phyloP scores from a whole-genome alignment of 306 rosid genomes.

The Quercus dentata region DNA sequence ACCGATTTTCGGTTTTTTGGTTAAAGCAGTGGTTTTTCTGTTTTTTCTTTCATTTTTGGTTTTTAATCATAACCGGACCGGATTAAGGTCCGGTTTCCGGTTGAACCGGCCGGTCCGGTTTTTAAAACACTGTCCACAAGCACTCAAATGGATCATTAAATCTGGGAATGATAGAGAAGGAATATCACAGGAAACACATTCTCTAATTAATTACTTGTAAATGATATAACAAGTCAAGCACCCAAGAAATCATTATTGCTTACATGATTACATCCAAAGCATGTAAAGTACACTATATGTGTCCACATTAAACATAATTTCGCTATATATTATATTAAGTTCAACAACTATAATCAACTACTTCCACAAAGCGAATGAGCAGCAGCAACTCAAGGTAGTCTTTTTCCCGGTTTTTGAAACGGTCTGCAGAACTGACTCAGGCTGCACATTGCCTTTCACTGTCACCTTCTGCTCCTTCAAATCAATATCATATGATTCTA shows the following conservation, averaged over 20 bases:
- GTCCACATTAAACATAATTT: constrained; percentile 6
- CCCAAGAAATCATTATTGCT: constrained; percentile 17
- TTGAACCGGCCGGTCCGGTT: too few species aligned
- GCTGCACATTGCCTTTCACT: constrained; percentile 69
- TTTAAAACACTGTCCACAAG: too few species aligned
- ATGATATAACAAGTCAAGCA: constrained; percentile 14
- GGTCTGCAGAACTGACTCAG: constrained; percentile 67
- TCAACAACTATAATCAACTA: constrained; percentile 11
- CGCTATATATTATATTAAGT: constrained; percentile 1
- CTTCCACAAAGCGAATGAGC: constrained; percentile 21
- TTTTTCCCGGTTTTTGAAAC: constrained; percentile 91
- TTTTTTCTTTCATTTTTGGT: too few species aligned
- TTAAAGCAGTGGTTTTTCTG: too few species aligned
- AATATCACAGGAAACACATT: too few species aligned
- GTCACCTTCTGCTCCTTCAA: constrained; percentile 90
- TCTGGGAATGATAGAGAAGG: too few species aligned
- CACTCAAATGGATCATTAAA: too few species aligned
- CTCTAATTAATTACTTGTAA: neutral
- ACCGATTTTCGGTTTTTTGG: too few species aligned
- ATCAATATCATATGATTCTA: constrained; percentile 83
- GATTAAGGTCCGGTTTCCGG: too few species aligned
- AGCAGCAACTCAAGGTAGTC: constrained; percentile 55
- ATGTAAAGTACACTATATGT: constrained; percentile 18
- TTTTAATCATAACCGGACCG: too few species aligned
- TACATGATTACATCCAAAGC: neutral